These are phyloP conservation scores for Penicillium paxilli DNA, from an alignment of 495 filamentous ascomycete species.

Conservation along the genomic window DNA sequence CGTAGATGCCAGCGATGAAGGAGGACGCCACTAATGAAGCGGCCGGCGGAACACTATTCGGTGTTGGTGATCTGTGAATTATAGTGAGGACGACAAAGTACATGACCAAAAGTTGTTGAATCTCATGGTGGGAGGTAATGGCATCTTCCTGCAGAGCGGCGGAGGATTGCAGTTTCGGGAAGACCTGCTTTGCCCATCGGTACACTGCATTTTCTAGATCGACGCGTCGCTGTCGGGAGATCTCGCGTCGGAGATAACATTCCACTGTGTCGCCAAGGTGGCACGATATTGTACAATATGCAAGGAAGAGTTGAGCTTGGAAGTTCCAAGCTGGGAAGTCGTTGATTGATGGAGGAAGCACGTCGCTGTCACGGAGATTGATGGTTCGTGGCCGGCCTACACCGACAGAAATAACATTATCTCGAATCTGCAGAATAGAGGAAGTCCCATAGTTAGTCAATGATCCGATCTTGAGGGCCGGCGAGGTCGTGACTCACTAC, in stretches of 20 bases:
- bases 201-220: constrained; percentile 32
- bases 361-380: constrained; percentile 30
- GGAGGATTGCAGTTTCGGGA: constrained; percentile 23
- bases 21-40: constrained; percentile 28
- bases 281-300: constrained; percentile 28
- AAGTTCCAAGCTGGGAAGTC: constrained; percentile 29
- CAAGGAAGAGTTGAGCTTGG: constrained; percentile 23
- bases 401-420: constrained; percentile 32
- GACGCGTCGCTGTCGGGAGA: constrained; percentile 23
- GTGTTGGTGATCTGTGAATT: constrained; percentile 26
- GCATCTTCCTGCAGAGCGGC: constrained; percentile 19
- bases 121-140: constrained; percentile 18
- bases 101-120: constrained; percentile 28
- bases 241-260: constrained; percentile 25
- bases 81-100: constrained; percentile 30
- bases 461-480: too few relatives aligned
- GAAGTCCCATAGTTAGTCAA: too few relatives aligned
- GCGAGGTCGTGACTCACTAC: constrained; percentile 21
- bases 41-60: constrained; percentile 24
- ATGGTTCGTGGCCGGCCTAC: constrained; percentile 31
- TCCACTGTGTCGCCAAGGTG: constrained; percentile 30
- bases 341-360: constrained; percentile 29
- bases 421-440: constrained; percentile 23
- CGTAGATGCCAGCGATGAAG: constrained; percentile 32
- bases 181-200: constrained; percentile 30